Evolutionary conservation across 2,329 filamentous ascomycete species (phyloP).

Genomic region (Hymenoscyphus linearis): DNA sequence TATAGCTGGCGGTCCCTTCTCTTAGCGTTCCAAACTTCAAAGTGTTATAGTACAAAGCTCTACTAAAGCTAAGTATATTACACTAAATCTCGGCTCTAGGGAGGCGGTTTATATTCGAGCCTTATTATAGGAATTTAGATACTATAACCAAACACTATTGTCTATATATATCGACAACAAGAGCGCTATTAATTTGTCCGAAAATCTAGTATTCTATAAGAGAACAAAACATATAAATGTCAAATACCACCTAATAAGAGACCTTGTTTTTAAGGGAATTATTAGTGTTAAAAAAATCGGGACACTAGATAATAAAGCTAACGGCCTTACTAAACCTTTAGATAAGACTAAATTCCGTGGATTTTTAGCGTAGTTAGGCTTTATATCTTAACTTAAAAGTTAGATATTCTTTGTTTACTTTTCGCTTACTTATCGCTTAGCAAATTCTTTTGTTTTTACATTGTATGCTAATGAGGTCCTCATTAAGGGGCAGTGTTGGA

Average conservation of each 20-base stretch:
- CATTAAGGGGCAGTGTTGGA: too few relatives aligned
- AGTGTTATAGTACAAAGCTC: too few relatives aligned
- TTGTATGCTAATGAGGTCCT: too few relatives aligned
- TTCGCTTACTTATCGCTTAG: too few relatives aligned
- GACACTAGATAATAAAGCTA: not conserved
- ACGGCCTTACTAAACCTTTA: too few relatives aligned
- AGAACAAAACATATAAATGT: slow-evolving; percentile 3
- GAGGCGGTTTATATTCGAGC: not conserved
- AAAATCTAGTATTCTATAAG: slow-evolving; percentile 1
- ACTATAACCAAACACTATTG: not conserved
- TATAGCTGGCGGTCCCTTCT: too few relatives aligned
- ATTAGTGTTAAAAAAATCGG: not conserved
- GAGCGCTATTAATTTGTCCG: not conserved
- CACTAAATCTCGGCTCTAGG: not conserved
- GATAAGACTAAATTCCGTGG: not conserved
- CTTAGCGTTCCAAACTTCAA: too few relatives aligned
- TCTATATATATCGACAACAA: not conserved
- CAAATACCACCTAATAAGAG: slow-evolving; percentile 5
- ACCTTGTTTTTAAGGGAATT: not conserved
- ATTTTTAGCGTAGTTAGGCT: not conserved
- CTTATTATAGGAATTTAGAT: not conserved
- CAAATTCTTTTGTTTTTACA: too few relatives aligned
- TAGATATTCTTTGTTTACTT: too few relatives aligned
- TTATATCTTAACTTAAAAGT: too few relatives aligned
- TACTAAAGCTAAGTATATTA: not conserved